phyloP scores from a whole-genome alignment of 225 moss, liverwort and hornwort species.

The Pseudoscleropodium purum region DNA sequence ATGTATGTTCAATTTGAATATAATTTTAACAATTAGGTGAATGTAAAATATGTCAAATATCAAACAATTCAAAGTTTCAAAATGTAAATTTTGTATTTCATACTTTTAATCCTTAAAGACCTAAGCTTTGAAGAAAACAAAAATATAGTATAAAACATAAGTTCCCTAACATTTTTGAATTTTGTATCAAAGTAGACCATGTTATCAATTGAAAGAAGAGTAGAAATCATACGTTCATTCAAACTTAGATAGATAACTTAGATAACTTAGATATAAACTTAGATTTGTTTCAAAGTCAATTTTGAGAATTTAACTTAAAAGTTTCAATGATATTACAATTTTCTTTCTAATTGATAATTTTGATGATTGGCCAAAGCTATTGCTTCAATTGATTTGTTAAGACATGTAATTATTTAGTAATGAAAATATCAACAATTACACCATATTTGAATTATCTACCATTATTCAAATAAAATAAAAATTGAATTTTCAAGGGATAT shows the following conservation, averaged over 20 bases:
- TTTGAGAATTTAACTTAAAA: background rate
- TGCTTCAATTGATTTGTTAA: background rate
- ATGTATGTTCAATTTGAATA: background rate
- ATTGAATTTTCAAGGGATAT: background rate
- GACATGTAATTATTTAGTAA: background rate
- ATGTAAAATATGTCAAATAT: background rate
- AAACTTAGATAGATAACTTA: background rate
- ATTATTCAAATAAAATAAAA: background rate
- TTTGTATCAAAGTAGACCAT: background rate
- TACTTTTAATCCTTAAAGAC: background rate
- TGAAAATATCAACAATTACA: background rate
- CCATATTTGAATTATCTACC: background rate
- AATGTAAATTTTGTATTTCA: background rate
- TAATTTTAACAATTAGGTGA: background rate
- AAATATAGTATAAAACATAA: background rate
- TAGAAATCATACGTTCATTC: background rate
- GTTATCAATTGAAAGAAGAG: too few relatives aligned
- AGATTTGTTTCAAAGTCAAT: background rate
- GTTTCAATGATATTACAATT: background rate
- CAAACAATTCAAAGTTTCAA: background rate
- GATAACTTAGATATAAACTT: too few relatives aligned
- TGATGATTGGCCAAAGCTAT: background rate
- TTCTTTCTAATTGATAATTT: background rate
- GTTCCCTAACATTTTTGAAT: background rate
- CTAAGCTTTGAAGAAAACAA: background rate